A percentile compares a stretch with the other conserved stretches of the same genome.
Conservation (phyloP, 192 early-diverging fungal genomes). For the Phlyctochytrium planicorne region DNA sequence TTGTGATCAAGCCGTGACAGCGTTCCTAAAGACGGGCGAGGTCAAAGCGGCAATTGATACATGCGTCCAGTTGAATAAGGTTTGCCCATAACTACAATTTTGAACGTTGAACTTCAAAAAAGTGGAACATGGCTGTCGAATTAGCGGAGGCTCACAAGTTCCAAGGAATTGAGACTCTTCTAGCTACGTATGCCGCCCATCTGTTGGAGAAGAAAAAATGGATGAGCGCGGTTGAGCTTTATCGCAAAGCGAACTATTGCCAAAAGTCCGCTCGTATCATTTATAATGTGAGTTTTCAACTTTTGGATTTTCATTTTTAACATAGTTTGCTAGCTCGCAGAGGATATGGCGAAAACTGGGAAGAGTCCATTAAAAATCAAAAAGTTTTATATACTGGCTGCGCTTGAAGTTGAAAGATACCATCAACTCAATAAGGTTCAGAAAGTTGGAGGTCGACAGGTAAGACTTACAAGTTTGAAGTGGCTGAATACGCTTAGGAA, state of each 20-base stretch:
- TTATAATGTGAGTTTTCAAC: constrained; percentile 35
- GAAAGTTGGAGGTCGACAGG: constrained; percentile 22
- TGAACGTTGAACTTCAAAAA: constrained; percentile 11
- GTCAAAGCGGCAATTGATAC: constrained; percentile 50
- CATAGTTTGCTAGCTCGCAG: constrained; percentile 42
- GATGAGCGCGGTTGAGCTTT: constrained; percentile 51
- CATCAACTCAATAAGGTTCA: constrained; percentile 41
- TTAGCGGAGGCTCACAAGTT: constrained; percentile 48
- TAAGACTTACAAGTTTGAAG: constrained; percentile 17
- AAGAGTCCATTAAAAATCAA: constrained; percentile 47
- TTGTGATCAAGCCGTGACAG: constrained; percentile 44
- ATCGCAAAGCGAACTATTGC: constrained; percentile 56
- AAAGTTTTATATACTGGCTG: constrained; percentile 59
- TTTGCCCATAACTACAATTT: constrained; percentile 4
- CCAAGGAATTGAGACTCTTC: constrained; percentile 47
- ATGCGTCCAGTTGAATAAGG: constrained; percentile 56
- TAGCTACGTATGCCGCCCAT: constrained; percentile 45
- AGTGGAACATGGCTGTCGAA: constrained; percentile 58
- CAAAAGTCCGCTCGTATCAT: constrained; percentile 51
- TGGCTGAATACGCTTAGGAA: constrained; percentile 16
- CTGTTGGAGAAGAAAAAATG: constrained; percentile 35
- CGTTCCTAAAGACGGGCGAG: constrained; percentile 48
- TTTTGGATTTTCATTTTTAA: too few species aligned
- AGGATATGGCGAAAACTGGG: constrained; percentile 37
- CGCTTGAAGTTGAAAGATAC: constrained; percentile 58